Evolutionary conservation across 2,329 filamentous ascomycete genomes (phyloP).

Genomic region (Ampelomyces quisqualis): DNA sequence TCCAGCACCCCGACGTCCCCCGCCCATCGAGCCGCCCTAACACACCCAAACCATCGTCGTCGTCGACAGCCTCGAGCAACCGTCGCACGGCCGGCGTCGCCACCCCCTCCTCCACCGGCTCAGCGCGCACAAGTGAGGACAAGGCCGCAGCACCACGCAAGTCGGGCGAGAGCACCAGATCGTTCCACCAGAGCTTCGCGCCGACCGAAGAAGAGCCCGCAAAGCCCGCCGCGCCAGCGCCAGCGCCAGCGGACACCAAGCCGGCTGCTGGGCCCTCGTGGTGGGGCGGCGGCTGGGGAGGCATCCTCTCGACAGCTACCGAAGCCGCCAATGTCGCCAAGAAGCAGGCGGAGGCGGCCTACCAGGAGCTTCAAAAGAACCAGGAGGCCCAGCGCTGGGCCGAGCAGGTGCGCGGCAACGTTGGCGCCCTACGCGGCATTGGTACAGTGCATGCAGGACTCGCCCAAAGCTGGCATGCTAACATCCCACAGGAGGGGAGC

Average conservation of each 20-base stretch:
- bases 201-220: conserved; percentile 56
- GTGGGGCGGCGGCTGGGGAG: conserved; percentile 75
- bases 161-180: conserved; percentile 74
- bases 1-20: conserved; percentile 59
- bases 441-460: conserved; percentile 53
- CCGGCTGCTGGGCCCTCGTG: conserved; percentile 44
- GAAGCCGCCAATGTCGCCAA: conserved; percentile 80
- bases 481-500: conserved; percentile 68
- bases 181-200: conserved; percentile 70
- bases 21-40: conserved; percentile 68
- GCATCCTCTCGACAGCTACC: conserved; percentile 75
- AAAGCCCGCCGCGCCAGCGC: conserved; percentile 42
- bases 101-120: conserved; percentile 44
- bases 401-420: conserved; percentile 87
- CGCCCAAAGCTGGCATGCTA: conserved; percentile 5
- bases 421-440: conserved; percentile 72
- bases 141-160: conserved; percentile 60
- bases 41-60: conserved; percentile 68
- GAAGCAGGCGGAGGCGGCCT: conserved; percentile 88
- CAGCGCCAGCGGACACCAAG: conserved; percentile 56
- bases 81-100: conserved; percentile 35
- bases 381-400: conserved; percentile 97
- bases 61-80: conserved; percentile 46
- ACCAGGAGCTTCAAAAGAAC: conserved; percentile 93
- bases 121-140: conserved; percentile 60